Percentiles rank a stretch among this genome's conserved stretches.
phyloP scores from a whole-genome alignment of 345 rosid genomes.

The Theobroma cacao region DNA sequence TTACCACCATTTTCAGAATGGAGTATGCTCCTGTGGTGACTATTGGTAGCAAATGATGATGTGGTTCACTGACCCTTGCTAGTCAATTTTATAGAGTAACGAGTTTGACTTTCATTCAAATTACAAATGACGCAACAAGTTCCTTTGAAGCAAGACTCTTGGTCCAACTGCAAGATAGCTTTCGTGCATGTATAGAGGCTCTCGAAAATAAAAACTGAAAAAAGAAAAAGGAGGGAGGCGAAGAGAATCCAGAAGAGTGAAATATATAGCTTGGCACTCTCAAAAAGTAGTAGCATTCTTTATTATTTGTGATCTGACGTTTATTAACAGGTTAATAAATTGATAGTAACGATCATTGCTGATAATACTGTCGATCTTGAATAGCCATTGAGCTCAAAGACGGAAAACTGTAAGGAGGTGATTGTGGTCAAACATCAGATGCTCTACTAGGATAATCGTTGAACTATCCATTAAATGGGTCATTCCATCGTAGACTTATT shows the following conservation, averaged over 20 bases:
- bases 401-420: background rate
- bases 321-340: background rate
- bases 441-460: background rate
- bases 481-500: background rate
- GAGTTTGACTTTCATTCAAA: background rate
- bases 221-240: background rate
- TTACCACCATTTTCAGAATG: slow-evolving; percentile 53
- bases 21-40: slow-evolving; percentile 57
- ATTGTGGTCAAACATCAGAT: background rate
- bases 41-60: slow-evolving; percentile 36
- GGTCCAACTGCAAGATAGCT: background rate
- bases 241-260: background rate
- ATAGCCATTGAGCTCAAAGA: background rate
- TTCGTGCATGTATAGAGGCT: background rate
- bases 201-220: background rate
- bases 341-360: background rate
- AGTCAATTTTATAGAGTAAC: background rate
- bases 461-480: background rate
- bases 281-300: background rate
- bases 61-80: background rate
- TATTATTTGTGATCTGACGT: background rate
- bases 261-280: background rate
- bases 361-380: background rate
- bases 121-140: background rate
- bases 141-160: background rate